Evolutionary conservation across 805 yeast species (phyloP), one percentile per base, ranked within the genome.

Genomic region (Yamadazyma sp.): DNA sequence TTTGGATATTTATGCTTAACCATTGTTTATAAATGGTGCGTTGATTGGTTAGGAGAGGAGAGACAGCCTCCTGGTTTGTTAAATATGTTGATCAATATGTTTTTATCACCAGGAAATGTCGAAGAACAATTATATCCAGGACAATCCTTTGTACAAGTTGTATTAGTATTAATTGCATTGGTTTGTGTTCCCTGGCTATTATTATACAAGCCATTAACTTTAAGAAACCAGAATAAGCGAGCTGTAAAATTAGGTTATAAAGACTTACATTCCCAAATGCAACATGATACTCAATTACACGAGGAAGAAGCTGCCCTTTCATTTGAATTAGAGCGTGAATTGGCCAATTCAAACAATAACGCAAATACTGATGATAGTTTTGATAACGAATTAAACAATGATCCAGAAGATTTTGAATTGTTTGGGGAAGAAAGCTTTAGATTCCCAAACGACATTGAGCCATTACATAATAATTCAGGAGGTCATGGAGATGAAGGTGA

Each of bases 171-270:
- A 4, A 56, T 79, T 35, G 88, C 89, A 1, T 61, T 79, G 39
- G 56, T 77, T 15, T 82, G 89, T 66, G 77, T 82, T 19, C 89
- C 89, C n/a, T 82, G 87, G 78, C 60, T 82, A 45, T 66, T 82
- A 33, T 52, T 82, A 16, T 71, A 71, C 42, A 82, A 82, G 50
- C 89, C 89, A n/a, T 56, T 81, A 42, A 52, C 53, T 10, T 53
- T 66, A 35, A 56, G 59, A 62, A 65, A 52, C 19, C 57, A 58
- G 35, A 65, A 65, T 43, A 59, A 60, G 40, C 51, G 45, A 30
- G 68, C 68, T 0, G 32, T 54, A 1, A 55, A 52, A 26, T 44
- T 62, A 35, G 73, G 73, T 1, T 67, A 64, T 36, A 48, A 47
- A n/a, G 66, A 67, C 35, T 41, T 67, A 13, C 50, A 58, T 30